Evolutionary conservation across 2,329 filamentous ascomycete genomes (phyloP), one percentile per base, ranked within the genome.

Genomic region (Beauveria rudraprayagi): DNA sequence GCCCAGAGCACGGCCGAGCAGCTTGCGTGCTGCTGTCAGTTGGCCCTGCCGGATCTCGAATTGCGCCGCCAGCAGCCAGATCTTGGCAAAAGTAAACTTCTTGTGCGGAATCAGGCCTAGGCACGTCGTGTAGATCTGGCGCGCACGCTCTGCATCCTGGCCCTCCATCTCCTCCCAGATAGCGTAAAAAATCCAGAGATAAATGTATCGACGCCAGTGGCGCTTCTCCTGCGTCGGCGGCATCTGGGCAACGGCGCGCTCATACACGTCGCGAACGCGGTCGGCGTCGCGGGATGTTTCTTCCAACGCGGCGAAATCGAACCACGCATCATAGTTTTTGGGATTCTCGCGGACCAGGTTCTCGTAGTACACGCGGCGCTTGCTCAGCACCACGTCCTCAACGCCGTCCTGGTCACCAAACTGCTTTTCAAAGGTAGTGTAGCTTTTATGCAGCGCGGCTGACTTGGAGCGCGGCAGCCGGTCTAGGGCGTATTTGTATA

Each of bases 371-470:
- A 96, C 89, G 68, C 94, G 83, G 66, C 94, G 84, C 73, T 99
- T 99, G 17, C 92, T 92, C n/a, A 97, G 73, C 34, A 99, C 91
- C 9, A 97, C 92, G 71, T 97, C 91, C 69, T 97, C 93, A 2
- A 99, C 91, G 5, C 94, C 94, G 68, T 96, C 91, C 60, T 84
- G 83, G 72, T 97, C 92, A 65, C 94, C 94, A 71, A 91, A 99
- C 69, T 99, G 94, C 77, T 99, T 99, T 76, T 99, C 94, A 67
- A 99, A 99, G 0, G 90, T 93, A 0, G 93, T 97, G 72, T 97
- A 99, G 16, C 92, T 87, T 71, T 95, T 95, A 77, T 99, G 93
- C 9, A 99, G 81, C 16, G 82, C 80, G 74, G 88, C 86, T 1
- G 93, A 94, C 72, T 89, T 92, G 14, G 91, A 95, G 24, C 94